phyloP scores from a whole-genome alignment of 2,329 filamentous ascomycete genomes.

The Metarhizium robertsii region DNA sequence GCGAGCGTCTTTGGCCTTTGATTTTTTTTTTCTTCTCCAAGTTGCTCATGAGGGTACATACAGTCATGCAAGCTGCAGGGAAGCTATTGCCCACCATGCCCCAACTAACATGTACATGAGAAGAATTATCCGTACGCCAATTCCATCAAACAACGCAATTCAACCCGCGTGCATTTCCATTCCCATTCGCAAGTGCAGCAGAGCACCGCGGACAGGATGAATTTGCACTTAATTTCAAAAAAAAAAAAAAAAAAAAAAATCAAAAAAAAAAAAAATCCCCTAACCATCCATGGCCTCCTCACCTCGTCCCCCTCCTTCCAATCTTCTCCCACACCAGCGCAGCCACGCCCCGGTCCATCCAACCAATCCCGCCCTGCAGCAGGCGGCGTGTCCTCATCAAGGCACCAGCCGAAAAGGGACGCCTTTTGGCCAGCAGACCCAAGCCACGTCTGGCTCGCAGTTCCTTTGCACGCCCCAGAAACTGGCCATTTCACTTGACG shows the following conservation, averaged over 20 bases:
- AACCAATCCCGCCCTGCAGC: neutral
- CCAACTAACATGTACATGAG: no score
- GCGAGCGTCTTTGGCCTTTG: neutral
- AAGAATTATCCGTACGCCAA: neutral
- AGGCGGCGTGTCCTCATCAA: neutral
- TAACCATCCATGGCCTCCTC: neutral
- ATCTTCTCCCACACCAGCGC: neutral
- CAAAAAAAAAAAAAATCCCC: no score
- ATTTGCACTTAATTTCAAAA: no score
- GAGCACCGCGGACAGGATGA: no score
- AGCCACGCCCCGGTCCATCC: neutral
- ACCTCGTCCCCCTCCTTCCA: constrained; percentile 1
- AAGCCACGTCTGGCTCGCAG: neutral
- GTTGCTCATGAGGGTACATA: no score
- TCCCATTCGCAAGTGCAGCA: no score
- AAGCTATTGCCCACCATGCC: neutral
- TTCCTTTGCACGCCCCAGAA: neutral
- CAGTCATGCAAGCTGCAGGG: neutral
- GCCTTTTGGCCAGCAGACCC: constrained; percentile 1
- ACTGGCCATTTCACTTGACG: neutral
- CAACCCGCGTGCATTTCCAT: no score
- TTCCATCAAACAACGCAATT: no score
- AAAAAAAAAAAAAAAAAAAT: no score
- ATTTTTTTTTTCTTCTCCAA: neutral
- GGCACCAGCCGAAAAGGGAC: neutral